Conservation (phyloP, 148 eudicot species). For the Amaranthus palmeri region DNA sequence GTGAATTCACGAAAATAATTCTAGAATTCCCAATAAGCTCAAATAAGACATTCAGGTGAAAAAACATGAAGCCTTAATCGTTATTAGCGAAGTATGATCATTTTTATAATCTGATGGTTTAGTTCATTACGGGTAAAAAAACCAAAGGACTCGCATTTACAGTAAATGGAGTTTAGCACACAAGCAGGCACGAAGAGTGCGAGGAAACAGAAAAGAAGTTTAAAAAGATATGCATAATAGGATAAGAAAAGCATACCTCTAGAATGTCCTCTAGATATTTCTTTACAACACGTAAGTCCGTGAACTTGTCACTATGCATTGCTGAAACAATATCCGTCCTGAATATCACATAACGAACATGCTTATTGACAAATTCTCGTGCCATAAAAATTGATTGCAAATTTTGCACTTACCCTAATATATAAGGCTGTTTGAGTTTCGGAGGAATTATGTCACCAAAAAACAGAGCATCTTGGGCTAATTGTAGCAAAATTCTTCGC, state of each 20-base stretch:
- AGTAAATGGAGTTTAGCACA: background rate
- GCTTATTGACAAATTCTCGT: background rate
- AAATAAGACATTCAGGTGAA: background rate
- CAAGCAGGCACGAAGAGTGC: background rate
- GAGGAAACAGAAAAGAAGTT: background rate
- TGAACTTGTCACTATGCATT: constrained; percentile 66
- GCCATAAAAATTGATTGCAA: background rate
- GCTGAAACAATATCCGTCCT: constrained; percentile 68
- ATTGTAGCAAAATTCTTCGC: constrained; percentile 50
- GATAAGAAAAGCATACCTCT: constrained; percentile 34
- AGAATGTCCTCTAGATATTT: constrained; percentile 41
- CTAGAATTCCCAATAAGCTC: too few species aligned
- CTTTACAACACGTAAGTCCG: constrained; percentile 59
- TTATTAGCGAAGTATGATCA: background rate
- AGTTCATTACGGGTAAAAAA: background rate
- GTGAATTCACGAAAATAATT: too few species aligned
- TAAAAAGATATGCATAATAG: background rate
- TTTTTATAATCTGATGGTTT: background rate
- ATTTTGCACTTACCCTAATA: constrained; percentile 39
- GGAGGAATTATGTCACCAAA: constrained; percentile 67
- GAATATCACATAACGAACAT: constrained; percentile 21
- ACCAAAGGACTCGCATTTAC: background rate
- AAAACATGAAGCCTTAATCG: background rate
- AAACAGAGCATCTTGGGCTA: constrained; percentile 70
- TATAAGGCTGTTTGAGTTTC: constrained; percentile 44